Evolutionary conservation across 345 rosid genomes (phyloP).

Genomic region (Brassica juncea): DNA sequence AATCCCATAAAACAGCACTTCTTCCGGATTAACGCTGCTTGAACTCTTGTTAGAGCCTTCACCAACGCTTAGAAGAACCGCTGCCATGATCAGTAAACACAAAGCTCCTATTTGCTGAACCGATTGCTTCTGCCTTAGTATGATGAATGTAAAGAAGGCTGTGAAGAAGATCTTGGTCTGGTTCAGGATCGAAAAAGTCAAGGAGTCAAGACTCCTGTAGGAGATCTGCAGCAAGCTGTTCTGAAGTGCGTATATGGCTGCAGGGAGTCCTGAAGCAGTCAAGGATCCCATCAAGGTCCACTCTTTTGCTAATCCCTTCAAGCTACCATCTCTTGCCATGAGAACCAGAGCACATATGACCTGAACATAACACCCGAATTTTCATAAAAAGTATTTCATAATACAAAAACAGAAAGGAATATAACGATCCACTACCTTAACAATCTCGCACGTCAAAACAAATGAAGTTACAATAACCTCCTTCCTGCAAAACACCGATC

Average conservation of each 20-base stretch:
- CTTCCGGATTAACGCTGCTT: conserved; percentile 52
- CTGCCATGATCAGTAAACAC: conserved; percentile 80
- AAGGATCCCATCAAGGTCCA: conserved; percentile 90
- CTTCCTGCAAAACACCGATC: conserved; percentile 45
- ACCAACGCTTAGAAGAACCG: conserved; percentile 88
- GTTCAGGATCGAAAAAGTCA: conserved; percentile 89
- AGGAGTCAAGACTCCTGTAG: conserved; percentile 91
- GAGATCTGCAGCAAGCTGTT: conserved; percentile 99
- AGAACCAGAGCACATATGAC: conserved; percentile 74
- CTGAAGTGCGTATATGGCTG: conserved; percentile 91
- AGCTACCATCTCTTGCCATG: conserved; percentile 79
- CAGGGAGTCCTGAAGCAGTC: conserved; percentile 97
- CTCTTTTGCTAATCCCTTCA: conserved; percentile 58
- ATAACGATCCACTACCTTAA: conserved; percentile 53
- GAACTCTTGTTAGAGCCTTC: conserved; percentile 87
- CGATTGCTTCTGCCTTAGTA: conserved; percentile 93
- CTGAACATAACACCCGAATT: conserved; percentile 40
- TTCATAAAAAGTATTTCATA: neutral
- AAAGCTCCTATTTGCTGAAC: conserved; percentile 88
- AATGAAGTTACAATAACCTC: conserved; percentile 91
- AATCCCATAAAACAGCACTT: conserved; percentile 79
- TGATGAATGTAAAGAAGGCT: conserved; percentile 76
- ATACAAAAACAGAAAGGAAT: neutral
- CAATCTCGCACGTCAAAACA: conserved; percentile 84
- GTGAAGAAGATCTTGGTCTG: conserved; percentile 96